Percentiles rank a stretch among this genome's conserved stretches.
phyloP scores from a whole-genome alignment of 2,329 filamentous ascomycete species.

The Phymatotrichopsis omnivora region DNA sequence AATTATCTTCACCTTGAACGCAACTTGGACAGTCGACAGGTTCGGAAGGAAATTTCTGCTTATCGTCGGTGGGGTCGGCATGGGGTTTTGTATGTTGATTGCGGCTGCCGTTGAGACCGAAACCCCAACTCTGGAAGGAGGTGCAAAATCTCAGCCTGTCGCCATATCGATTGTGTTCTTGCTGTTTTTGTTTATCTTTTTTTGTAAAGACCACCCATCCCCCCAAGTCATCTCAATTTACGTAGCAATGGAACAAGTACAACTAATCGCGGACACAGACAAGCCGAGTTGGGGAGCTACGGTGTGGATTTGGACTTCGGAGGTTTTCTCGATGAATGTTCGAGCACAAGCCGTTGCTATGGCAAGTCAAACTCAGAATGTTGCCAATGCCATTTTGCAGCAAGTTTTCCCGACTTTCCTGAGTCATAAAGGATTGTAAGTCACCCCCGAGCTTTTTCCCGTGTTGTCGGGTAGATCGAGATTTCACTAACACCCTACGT shows the following conservation, averaged over 20 bases:
- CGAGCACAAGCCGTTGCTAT: no score
- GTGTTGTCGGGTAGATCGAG: not conserved
- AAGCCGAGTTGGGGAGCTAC: no score
- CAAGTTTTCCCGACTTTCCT: no score
- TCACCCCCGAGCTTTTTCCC: not conserved
- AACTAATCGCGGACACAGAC: no score
- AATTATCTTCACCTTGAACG: conserved; percentile 63
- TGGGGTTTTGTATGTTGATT: conserved; percentile 60
- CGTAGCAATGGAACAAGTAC: no score
- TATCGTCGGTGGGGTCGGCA: conserved; percentile 57
- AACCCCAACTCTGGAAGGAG: conserved; percentile 45
- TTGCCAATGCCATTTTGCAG: no score
- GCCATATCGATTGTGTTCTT: conserved; percentile 60
- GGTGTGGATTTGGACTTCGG: no score
- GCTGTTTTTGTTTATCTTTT: conserved; percentile 55
- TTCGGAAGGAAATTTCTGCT: conserved; percentile 61
- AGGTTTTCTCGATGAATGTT: no score
- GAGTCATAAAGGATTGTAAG: not conserved
- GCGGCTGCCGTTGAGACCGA: conserved; percentile 48
- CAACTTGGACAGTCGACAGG: conserved; percentile 61
- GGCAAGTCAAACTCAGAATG: no score
- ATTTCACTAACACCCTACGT: no score
- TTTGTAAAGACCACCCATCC: conserved; percentile 62
- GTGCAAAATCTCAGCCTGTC: conserved; percentile 48
- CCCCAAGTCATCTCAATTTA: conserved; percentile 34